Evolutionary conservation across 2,329 filamentous ascomycete genomes (phyloP), one percentile per base, ranked within the genome.

Genomic region (Ascochyta lentis): DNA sequence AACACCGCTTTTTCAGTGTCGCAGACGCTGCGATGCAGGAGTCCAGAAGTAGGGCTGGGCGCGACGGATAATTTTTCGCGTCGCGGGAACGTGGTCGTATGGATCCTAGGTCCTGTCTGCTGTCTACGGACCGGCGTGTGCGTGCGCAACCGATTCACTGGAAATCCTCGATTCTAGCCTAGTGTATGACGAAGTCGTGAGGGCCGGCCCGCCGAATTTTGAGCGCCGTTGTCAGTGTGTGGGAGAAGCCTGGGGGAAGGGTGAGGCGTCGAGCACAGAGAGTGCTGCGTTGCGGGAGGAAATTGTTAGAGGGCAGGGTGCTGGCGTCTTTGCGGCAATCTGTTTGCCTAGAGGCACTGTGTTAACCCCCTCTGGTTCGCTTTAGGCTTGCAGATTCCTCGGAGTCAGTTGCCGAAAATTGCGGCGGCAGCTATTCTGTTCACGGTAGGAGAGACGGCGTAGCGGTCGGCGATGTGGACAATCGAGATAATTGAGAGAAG

Each of bases 181-280:
- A 69, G 65, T 55, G 58, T 60, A 65, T 70, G 71, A 72, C 66
- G 64, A 70, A 71, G 67, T 39, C 22, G 39, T 52, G 42, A 57
- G 69, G 70, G 55, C 63, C 69, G 69, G 70, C 67, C 69, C 69
- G 68, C 65, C 63, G 58, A 63, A 58, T 51, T 60, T 58, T 60
- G 61, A 67, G 57, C 49, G 51, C 56, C 54, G 60, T 60, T 61
- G 53, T 45, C 34, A 54, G 44, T 49, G 49, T 52, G 54, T 53
- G 45, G 47, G 46, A 46, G 34, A 45, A 50, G 49, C 48, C 40
- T 40, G 37, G 49, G 53, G 47, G 41, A 54, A 41, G 44, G 31
- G 41, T 29, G 33, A 26, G 54, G 34, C 38, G 38, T 26, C 27
- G 48, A 48, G 43, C 41, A 43, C 40, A 22, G 23, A 37, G 44